Evolutionary conservation across 306 rosid species (phyloP).

Genomic region (Malus fusca): DNA sequence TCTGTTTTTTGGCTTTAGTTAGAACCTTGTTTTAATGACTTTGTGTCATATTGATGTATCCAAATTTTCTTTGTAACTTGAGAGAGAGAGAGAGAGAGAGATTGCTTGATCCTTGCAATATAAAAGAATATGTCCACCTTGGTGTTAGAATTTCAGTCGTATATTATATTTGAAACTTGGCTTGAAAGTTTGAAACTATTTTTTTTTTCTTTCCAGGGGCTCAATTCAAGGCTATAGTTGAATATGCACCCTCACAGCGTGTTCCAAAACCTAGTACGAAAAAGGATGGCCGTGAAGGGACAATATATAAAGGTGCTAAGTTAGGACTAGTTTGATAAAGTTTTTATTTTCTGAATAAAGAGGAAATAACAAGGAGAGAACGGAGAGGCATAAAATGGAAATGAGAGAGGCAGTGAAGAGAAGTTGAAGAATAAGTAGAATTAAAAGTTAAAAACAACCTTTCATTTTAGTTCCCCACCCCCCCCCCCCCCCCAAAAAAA

Average conservation of each 20-base stretch:
- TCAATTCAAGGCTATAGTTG: conserved; percentile 72
- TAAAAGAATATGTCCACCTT: not conserved
- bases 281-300: conserved; percentile 92
- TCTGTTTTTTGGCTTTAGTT: no score
- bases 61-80: not conserved
- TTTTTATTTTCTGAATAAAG: not conserved
- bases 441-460: no score
- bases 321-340: not conserved
- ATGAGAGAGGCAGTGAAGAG: not conserved
- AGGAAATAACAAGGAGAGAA: not conserved
- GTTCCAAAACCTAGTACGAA: conserved; percentile 48
- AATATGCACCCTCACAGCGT: conserved; percentile 94
- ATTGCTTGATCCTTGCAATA: not conserved
- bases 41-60: not conserved
- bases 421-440: not conserved
- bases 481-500: no score
- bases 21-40: not conserved
- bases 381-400: not conserved
- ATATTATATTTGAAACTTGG: not conserved
- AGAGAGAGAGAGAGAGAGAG: not conserved
- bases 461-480: not conserved
- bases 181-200: not conserved
- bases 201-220: conserved; percentile 38
- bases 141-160: not conserved
- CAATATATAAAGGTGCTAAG: conserved; percentile 63